Evolutionary conservation across 352 stramenopile genomes (phyloP), one percentile per base, ranked within the genome.

Genomic region (Phytopythium helicoides): DNA sequence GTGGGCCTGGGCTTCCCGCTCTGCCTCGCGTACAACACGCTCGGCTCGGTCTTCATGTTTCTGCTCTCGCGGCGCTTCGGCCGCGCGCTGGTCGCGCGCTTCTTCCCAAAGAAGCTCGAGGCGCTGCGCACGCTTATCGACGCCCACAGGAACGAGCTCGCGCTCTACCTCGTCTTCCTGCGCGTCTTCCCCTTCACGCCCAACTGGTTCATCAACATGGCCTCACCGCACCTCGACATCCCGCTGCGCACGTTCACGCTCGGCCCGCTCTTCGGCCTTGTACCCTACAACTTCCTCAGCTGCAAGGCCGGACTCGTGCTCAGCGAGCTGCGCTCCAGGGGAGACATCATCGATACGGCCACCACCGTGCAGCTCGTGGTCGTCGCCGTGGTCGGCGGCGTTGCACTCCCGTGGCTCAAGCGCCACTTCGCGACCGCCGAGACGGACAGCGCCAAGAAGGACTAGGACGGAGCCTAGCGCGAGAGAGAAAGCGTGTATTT

Each of bases 131-230:
- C 34, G 10, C 85, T 82, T 68, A 57, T 92, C 34, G 75, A 92
- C 49, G 58, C 54, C 4, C 79, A 92, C 46, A 71, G 79, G n/a
- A 66, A 87, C 56, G 79, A 92, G 56, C 71, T 92, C 50, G 73
- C 67, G 55, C 62, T 90, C n/a, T 92, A 92, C 64, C 89, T 90
- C 73, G 64, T 90, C 21, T 92, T 90, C 58, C 49, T 92, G 47
- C 76, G 82, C 26, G 77, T 92, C 4, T 92, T 92, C 55, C 81
- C 81, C 25, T 90, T 92, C 60, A 88, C 81, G 16, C 81, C 81
- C 58, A 92, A 92, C 56, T 92, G 81, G 81, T 92, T 92, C 48
- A 87, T 92, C 68, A 92, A 92, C 72, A 64, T 92, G 64, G 81
- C 81, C 54, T 86, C 81, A 33, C 79, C 81, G 33, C 81, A 92